Evolutionary conservation across 139 green algal species (phyloP).

Genomic region (Zygnema circumcarinatum): DNA sequence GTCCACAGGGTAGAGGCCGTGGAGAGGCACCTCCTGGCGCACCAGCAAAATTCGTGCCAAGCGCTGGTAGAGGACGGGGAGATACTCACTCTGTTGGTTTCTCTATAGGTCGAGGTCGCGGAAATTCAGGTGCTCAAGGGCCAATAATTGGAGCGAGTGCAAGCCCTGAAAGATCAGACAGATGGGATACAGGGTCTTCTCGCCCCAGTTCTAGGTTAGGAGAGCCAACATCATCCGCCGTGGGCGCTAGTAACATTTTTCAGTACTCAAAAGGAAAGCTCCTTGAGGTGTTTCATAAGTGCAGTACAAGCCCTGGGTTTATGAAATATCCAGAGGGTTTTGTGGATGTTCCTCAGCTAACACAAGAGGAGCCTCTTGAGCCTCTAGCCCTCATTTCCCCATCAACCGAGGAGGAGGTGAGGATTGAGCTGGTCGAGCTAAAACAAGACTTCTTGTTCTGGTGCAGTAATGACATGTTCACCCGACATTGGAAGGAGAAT

Average conservation of each 20-base stretch:
- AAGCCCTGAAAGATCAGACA: slow-evolving; percentile 3
- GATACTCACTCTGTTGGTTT: slow-evolving; percentile 12
- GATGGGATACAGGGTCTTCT: not conserved
- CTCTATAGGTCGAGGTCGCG: not conserved
- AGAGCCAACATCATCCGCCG: not conserved
- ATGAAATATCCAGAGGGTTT: slow-evolving; percentile 36
- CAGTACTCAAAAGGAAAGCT: slow-evolving; percentile 30
- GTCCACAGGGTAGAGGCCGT: not conserved
- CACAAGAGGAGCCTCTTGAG: slow-evolving; percentile 43
- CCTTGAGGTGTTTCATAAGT: slow-evolving; percentile 41
- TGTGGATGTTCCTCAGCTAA: slow-evolving; percentile 40
- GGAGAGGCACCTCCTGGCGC: slow-evolving; percentile 26
- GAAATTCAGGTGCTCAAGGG: slow-evolving; percentile 10
- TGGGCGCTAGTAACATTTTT: not conserved
- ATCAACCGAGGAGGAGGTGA: slow-evolving; percentile 41
- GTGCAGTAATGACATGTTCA: slow-evolving; percentile 1
- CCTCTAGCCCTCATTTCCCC: slow-evolving; percentile 40
- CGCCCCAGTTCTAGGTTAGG: not conserved
- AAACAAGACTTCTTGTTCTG: not conserved
- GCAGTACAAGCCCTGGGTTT: not conserved
- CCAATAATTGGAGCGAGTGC: slow-evolving; percentile 17
- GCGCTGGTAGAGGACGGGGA: slow-evolving; percentile 28
- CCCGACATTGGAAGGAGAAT: not conserved
- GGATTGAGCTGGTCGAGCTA: no score
- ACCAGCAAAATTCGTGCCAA: not conserved